These are phyloP conservation scores for Alternaria brassicicola DNA, from an alignment of 2,329 filamentous ascomycete species.

Conservation along the genomic window DNA sequence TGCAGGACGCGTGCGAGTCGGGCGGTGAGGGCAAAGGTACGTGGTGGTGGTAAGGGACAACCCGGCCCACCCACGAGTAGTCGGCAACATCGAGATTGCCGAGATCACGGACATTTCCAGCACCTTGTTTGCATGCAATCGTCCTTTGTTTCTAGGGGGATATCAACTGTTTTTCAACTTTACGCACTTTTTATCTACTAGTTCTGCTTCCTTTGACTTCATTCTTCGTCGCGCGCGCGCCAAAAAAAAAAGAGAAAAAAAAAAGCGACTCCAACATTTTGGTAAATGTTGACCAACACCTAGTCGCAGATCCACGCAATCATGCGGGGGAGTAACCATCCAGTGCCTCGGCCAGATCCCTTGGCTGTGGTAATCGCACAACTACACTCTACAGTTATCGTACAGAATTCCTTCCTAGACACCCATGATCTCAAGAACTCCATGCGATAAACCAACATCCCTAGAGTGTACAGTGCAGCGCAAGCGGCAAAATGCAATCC, in stretches of 20 bases:
- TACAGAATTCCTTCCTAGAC: conserved; percentile 37
- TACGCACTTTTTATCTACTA: conserved; percentile 37
- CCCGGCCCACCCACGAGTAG: conserved; percentile 8
- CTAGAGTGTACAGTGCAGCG: conserved; percentile 38
- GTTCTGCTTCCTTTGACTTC: conserved; percentile 18
- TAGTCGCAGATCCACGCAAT: conserved; percentile 4
- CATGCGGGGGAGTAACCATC: conserved; percentile 38
- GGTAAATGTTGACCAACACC: conserved; percentile 15
- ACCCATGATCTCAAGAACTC: conserved; percentile 38
- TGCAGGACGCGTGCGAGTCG: conserved; percentile 12
- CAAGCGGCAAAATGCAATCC: conserved; percentile 36
- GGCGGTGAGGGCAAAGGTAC: conserved; percentile 18
- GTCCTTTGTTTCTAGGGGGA: neutral
- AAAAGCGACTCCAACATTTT: conserved; percentile 13
- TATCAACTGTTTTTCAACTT: conserved; percentile 44
- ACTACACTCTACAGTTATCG: conserved; percentile 35
- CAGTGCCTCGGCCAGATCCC: conserved; percentile 33
- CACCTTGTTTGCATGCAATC: neutral
- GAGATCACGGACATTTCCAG: neutral
- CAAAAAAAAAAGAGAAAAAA: no score
- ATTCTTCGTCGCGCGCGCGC: conserved; percentile 16
- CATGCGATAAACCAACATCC: conserved; percentile 33
- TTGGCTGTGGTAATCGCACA: conserved; percentile 25
- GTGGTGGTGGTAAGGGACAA: conserved; percentile 23
- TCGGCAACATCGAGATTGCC: conserved; percentile 4